Conservation (phyloP, 768 basidiomycete species). For the Collybiopsis confluens region DNA sequence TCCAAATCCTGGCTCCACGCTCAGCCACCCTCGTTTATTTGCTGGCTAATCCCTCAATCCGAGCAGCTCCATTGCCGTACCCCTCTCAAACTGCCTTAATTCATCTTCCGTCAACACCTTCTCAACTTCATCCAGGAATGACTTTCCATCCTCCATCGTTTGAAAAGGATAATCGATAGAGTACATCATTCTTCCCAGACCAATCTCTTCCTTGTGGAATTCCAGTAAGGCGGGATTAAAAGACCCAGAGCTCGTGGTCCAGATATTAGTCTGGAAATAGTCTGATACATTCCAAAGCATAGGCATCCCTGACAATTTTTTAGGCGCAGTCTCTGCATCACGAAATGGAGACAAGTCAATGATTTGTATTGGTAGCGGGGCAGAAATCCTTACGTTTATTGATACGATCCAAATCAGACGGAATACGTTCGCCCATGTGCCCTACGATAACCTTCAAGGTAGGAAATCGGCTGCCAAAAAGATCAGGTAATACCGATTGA, state of each 20-base stretch:
- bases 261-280: slow-evolving; percentile 36
- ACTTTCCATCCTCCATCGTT: slow-evolving; percentile 7
- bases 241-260: slow-evolving; percentile 36
- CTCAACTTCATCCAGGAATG: slow-evolving; percentile 8
- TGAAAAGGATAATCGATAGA: slow-evolving; percentile 35
- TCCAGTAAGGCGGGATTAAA: slow-evolving; percentile 33
- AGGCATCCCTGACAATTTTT: slow-evolving; percentile 17
- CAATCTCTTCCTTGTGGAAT: slow-evolving; percentile 38
- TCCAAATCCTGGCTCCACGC: too few species aligned
- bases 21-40: too few species aligned
- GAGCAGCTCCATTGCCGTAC: slow-evolving; percentile 1
- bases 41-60: neutral
- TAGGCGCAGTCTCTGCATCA: neutral
- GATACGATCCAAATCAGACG: slow-evolving; percentile 37
- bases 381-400: slow-evolving; percentile 28
- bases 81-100: slow-evolving; percentile 1
- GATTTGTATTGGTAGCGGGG: too few species aligned
- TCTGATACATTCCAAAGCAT: slow-evolving; percentile 34
- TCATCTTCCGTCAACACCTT: slow-evolving; percentile 2
- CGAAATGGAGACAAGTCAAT: neutral
- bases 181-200: slow-evolving; percentile 35
- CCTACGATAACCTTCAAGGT: slow-evolving; percentile 37
- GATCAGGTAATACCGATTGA: neutral
- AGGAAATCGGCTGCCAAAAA: slow-evolving; percentile 34
- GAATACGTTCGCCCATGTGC: slow-evolving; percentile 39